These are phyloP conservation scores for Rubia tinctorum DNA, from an alignment of 305 asterid genomes.

Conservation along the genomic window DNA sequence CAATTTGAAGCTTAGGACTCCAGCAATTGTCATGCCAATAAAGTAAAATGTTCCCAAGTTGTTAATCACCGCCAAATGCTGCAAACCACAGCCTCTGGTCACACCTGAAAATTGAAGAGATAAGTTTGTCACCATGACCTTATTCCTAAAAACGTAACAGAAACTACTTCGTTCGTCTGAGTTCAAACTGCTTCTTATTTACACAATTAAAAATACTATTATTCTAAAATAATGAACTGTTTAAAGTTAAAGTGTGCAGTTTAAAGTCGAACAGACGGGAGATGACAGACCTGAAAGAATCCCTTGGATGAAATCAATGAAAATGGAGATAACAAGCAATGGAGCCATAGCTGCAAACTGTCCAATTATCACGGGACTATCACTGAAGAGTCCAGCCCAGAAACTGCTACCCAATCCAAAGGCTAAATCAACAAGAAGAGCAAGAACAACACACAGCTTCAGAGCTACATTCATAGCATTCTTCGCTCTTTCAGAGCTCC, in stretches of 20 bases:
- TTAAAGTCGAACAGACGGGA: neutral
- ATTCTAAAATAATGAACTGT: no score
- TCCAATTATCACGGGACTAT: conserved; percentile 40
- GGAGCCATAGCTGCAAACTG: conserved; percentile 58
- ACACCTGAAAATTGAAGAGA: conserved; percentile 41
- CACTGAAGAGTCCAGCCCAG: conserved; percentile 62
- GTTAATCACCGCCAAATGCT: conserved; percentile 26
- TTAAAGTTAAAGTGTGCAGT: no score
- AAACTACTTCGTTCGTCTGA: neutral
- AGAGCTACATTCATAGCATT: no score
- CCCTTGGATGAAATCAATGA: conserved; percentile 59
- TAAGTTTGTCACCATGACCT: neutral
- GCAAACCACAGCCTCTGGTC: conserved; percentile 53
- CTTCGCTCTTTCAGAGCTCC: no score
- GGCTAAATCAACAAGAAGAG: no score
- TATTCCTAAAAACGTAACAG: neutral
- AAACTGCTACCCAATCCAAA: conserved; percentile 29
- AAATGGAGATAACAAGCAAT: conserved; percentile 43
- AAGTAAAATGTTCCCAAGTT: conserved; percentile 33
- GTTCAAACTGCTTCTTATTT: no score
- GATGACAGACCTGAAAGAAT: conserved; percentile 51
- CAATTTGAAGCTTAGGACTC: conserved; percentile 27
- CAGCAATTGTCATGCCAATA: conserved; percentile 36
- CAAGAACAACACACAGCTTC: no score
- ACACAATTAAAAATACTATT: no score